Evolutionary conservation across 2,329 filamentous ascomycete species (phyloP), one percentile per base, ranked within the genome.

Genomic region (Aspergillus pseudoviridinutans): DNA sequence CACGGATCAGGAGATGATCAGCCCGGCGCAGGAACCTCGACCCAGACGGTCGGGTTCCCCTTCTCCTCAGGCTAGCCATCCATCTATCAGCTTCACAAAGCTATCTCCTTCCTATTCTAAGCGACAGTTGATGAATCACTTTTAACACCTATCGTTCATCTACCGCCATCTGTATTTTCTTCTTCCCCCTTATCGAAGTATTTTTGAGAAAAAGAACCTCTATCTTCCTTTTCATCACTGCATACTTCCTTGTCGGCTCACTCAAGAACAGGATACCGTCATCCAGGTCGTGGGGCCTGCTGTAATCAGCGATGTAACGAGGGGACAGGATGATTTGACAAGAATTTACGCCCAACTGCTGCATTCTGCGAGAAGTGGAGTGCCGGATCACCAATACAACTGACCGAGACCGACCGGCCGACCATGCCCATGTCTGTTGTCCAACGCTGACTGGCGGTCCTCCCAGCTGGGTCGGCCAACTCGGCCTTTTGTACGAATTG

Each of bases 21-120:
- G 54, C 63, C 64, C 62, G 64, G 61, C 66, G 65, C 66, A 68
- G 66, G 64, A 67, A 68, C 67, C 59, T 66, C 57, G 65, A 66
- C 59, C 67, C 67, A 67, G 54, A 61, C 63, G 29, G 59, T 69
- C 67, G 67, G 67, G 64, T 65, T 59, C 32, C 20, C 20, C 51
- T 12, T n/a, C 24, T 29, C 41, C 17, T 28, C 32, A 38, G 32
- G 14, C 14, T 35, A 25, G 24, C 24, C 24, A 17, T 17, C 32
- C 4, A 29, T 29, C 12, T 5, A 14, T 32, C 29, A 14, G 32
- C 32, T 35, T 17, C 32, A 17, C 32, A 38, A 6, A 17, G 14
- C 32, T 17, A 7, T 38, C 14, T 17, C 14, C 32, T 17, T 38
- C 7, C 17, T 38, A 17, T 38, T 7, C 32, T 12, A 38, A 38